Evolutionary conservation across 1,284 basidiomycete species (phyloP), one percentile per base, ranked within the genome.

Genomic region (Boletellus deceptivus): DNA sequence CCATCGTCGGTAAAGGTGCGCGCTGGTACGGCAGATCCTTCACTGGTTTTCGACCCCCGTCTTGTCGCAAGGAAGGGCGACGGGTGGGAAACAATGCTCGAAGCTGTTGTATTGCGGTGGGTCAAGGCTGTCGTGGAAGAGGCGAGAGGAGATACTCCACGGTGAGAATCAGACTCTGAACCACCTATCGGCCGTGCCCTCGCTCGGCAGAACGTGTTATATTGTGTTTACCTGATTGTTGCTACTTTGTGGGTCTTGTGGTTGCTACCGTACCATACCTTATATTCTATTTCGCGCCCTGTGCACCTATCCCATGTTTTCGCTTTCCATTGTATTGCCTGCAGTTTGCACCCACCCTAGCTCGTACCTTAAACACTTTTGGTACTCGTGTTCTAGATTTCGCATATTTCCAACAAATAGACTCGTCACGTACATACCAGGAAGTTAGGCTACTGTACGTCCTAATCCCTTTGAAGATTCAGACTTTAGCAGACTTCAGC

Each of bases 1-100:
- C 48, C 60, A 4, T 53, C 61, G 5, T 52, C 41, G 10, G 25
- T 25, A 22, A 68, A 55, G 45, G 16, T 53, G 17, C 67, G 54
- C n/a, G 68, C 56, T 4, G 25, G 60, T 20, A 59, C 50, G 25
- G 49, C 54, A 25, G 69, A 72, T 20, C 57, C 67, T 4, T 58
- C 59, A 6, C 48, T 82, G 24, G 53, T 76, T 8, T 93, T 94
- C 58, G 89, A 93, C 60, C 82, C 89, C 0, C 79, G 78, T 44
- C 65, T 82, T 11, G 80, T 93, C 1, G 91, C 90, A 33, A 76
- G 83, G 49, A 80, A 77, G 52, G 89, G 88, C 9, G 74, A 78
- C 0, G 90, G 88, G 0, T 94, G 92, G 92, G 83, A 91, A 48
- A 71, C 73, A 18, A 90, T 92, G 86, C 73, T 94, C 11, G 83